phyloP scores from a whole-genome alignment of 805 yeast species.

The Nakazawaea holstii region DNA sequence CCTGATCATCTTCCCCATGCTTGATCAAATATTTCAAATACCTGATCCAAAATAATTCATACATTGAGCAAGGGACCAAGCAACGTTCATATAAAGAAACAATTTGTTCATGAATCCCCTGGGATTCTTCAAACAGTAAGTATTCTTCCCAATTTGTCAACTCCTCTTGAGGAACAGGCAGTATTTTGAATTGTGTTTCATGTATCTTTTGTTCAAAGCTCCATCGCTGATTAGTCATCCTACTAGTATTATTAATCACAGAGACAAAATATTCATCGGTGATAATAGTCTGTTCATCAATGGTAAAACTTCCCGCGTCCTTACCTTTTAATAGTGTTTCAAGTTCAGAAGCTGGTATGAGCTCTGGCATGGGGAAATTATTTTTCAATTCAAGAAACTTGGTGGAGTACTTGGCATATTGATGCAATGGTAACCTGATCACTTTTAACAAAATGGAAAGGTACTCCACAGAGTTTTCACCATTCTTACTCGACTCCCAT shows the following conservation, averaged over 20 bases:
- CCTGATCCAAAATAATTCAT: slow-evolving; percentile 62
- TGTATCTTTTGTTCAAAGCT: slow-evolving; percentile 60
- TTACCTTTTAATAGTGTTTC: slow-evolving; percentile 21
- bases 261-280: slow-evolving; percentile 39
- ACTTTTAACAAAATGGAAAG: slow-evolving; percentile 38
- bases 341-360: slow-evolving; percentile 24
- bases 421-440: slow-evolving; percentile 69
- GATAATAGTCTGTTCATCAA: slow-evolving; percentile 33
- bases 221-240: slow-evolving; percentile 59
- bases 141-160: slow-evolving; percentile 57
- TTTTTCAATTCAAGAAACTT: slow-evolving; percentile 34
- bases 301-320: slow-evolving; percentile 23
- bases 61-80: slow-evolving; percentile 59
- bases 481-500: slow-evolving; percentile 40
- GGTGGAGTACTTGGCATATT: slow-evolving; percentile 73
- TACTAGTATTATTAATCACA: slow-evolving; percentile 42
- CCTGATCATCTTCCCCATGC: slow-evolving; percentile 22
- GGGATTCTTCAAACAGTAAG: slow-evolving; percentile 39
- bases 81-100: slow-evolving; percentile 64
- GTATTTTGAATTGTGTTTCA: slow-evolving; percentile 52
- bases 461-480: slow-evolving; percentile 30
- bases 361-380: slow-evolving; percentile 26
- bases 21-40: slow-evolving; percentile 51
- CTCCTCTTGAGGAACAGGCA: slow-evolving; percentile 37
- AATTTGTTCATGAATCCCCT: slow-evolving; percentile 26